Base-by-base conservation (phyloP, 2,329 filamentous ascomycete genomes). In the Stromatinia cepivora region DNA sequence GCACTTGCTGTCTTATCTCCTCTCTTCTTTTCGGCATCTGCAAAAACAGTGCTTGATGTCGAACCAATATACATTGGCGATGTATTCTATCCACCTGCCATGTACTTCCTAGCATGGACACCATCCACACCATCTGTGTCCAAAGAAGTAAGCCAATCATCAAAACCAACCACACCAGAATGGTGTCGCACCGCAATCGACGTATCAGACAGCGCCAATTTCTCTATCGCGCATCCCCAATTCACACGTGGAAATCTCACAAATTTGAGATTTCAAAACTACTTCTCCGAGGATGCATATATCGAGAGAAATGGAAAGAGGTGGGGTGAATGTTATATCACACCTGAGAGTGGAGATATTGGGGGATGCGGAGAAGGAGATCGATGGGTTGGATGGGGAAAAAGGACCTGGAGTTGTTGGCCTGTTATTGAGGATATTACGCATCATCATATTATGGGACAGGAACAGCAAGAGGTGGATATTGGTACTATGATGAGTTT, bases 41-140 rank as follows among this genome's bases (percentile, higher is more conserved):
- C 68, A 58, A 52, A 52, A 52, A 64, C 46, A 1, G n/a, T 64
- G 39, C 70, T 72, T 22, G 69, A 73, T 45, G 66, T 71, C 39
- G 45, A 67, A 25, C 75, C 75, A 13, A 76, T 77, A 53, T 76
- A 76, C 65, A 70, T 77, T 9, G 76, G 75, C 61, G 71, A 77
- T 31, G 72, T 75, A 31, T 77, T 77, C 70, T 74, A 69, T 66
- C 73, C 76, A 3, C 75, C 76, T 39, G 67, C 71, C n/a, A 74
- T 77, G 75, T 74, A 70, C 10, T 72, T 76, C 54, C 56, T 77
- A 1, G 76, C 75, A 54, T 77, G 76, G 73, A 71, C 73, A 0
- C 72, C 75, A 17, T 52, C 62, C 3, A 8, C 45, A 17, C 25
- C 59, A 46, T 50, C 53, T 22, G 0, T 45, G n/a, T 58, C 67